A percentile compares a stretch with the other conserved stretches of the same genome.
Conservation (phyloP, 78 protist genomes). For the slime mould (Dictyostelium discoideum) region DNA sequence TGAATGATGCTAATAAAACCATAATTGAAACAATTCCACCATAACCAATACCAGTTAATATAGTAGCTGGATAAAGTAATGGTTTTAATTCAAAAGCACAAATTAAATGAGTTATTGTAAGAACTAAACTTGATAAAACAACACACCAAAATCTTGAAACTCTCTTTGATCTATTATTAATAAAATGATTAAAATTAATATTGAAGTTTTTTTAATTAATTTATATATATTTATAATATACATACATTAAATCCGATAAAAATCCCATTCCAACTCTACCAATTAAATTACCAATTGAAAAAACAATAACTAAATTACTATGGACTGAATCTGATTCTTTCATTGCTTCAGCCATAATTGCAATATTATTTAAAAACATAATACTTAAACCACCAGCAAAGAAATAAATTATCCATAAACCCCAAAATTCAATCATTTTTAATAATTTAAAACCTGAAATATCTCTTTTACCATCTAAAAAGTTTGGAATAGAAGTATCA, state of each 20-base stretch:
- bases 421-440: conserved; percentile 25
- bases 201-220: no score
- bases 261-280: conserved; percentile 51
- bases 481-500: not conserved
- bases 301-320: conserved; percentile 61
- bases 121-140: not conserved
- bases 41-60: conserved; percentile 50
- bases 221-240: not conserved
- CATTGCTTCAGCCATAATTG: not conserved
- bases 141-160: conserved; percentile 59
- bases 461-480: conserved; percentile 40
- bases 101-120: conserved; percentile 16
- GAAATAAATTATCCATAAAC: conserved; percentile 14
- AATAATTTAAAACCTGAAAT: conserved; percentile 24
- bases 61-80: not conserved
- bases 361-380: conserved; percentile 72
- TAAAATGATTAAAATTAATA: not conserved
- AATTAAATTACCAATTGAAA: conserved; percentile 24
- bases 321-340: not conserved
- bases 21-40: conserved; percentile 58
- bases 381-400: conserved; percentile 61
- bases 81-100: not conserved
- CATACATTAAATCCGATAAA: conserved; percentile 34
- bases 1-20: conserved; percentile 24
- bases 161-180: not conserved